Evolutionary conservation across 2,329 filamentous ascomycete species (phyloP).

Genomic region (Aspergillus fumigatus): DNA sequence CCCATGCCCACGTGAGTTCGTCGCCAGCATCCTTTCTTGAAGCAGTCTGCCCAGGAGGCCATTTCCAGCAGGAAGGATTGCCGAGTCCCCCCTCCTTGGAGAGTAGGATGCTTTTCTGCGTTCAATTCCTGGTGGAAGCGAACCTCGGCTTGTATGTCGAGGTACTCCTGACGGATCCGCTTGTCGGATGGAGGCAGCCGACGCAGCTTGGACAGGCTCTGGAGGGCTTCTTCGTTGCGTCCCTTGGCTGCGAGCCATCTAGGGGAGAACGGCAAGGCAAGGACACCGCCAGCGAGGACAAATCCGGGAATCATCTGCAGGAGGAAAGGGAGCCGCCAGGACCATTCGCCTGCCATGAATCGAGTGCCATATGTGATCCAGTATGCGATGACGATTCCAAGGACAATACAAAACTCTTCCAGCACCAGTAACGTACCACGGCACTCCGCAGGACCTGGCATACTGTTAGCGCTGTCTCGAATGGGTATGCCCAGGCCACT

Average conservation of each 20-base stretch:
- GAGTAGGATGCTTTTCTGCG: conserved; percentile 35
- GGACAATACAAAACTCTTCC: conserved; percentile 40
- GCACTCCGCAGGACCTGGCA: conserved; percentile 41
- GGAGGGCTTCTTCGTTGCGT: conserved; percentile 47
- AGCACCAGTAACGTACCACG: conserved; percentile 44
- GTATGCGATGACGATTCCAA: conserved; percentile 40
- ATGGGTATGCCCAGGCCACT: conserved; percentile 1
- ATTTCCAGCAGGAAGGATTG: conserved; percentile 46
- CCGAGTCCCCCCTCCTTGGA: conserved; percentile 30
- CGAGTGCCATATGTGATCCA: conserved; percentile 43
- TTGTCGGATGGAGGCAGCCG: conserved; percentile 46
- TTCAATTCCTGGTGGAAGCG: conserved; percentile 47
- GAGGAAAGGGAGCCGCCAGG: conserved; percentile 46
- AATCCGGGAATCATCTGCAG: conserved; percentile 44
- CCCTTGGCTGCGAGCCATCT: conserved; percentile 49
- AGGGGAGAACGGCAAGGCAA: conserved; percentile 52
- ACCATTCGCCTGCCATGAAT: conserved; percentile 43
- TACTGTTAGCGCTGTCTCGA: neutral
- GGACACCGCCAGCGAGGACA: conserved; percentile 33
- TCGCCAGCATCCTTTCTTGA: conserved; percentile 47
- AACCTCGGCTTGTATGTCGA: conserved; percentile 51
- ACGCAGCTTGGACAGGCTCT: conserved; percentile 47
- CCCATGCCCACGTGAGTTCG: conserved; percentile 49
- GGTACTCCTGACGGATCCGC: conserved; percentile 48
- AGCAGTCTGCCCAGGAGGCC: conserved; percentile 48